Conservation (phyloP, 1,284 basidiomycete genomes). For the Chalciporus sp. region DNA sequence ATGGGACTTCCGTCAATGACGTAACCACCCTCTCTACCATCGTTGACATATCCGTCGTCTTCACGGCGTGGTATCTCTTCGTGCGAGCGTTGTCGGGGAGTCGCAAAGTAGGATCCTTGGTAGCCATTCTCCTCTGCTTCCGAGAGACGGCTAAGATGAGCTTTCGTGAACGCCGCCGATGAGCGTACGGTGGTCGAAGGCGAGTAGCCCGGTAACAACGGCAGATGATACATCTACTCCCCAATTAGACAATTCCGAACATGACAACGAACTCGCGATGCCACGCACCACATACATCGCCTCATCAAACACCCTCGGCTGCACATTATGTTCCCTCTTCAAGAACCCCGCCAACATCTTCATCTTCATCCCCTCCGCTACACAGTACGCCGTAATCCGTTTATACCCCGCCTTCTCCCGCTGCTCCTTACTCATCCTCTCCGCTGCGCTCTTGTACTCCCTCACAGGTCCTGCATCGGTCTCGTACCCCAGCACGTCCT, state of each 20-base stretch:
- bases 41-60: slow-evolving; percentile 29
- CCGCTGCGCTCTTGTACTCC: slow-evolving; percentile 77
- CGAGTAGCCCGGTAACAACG: slow-evolving; percentile 89
- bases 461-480: slow-evolving; percentile 60
- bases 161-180: slow-evolving; percentile 68
- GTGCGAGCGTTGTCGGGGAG: slow-evolving; percentile 29
- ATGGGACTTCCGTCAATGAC: slow-evolving; percentile 25
- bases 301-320: slow-evolving; percentile 90
- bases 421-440: slow-evolving; percentile 80
- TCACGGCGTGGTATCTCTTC: slow-evolving; percentile 32
- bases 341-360: slow-evolving; percentile 82
- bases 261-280: background rate
- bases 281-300: slow-evolving; percentile 84
- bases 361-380: slow-evolving; percentile 82
- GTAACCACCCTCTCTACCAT: slow-evolving; percentile 28
- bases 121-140: slow-evolving; percentile 92
- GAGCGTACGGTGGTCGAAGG: slow-evolving; percentile 84
- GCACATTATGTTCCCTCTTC: slow-evolving; percentile 92
- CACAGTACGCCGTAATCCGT: slow-evolving; percentile 85
- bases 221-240: slow-evolving; percentile 86
- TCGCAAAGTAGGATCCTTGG: slow-evolving; percentile 80
- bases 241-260: slow-evolving; percentile 35
- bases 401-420: slow-evolving; percentile 74
- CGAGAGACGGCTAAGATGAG: slow-evolving; percentile 68
- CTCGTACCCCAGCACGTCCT: slow-evolving; percentile 64